Base-by-base conservation (phyloP, 169 alveolate species). In the Plasmodium blacklocki region DNA sequence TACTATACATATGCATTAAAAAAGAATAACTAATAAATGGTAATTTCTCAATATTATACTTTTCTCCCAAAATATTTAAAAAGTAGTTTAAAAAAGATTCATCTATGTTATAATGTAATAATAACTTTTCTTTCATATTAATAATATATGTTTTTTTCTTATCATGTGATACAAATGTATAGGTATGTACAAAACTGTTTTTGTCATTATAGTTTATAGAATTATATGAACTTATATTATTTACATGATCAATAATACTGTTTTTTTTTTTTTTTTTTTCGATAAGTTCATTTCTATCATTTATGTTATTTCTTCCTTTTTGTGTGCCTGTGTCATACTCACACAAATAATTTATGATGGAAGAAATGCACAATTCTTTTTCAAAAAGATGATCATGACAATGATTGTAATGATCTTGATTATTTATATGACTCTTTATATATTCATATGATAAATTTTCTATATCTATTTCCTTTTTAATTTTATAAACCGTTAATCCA, bases 11-110 rank as follows among this genome's bases (percentile, higher is more conserved):
- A 52, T 72, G 92, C 29, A 86, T 14, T 54, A 86, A 7, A 23
- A 39, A 58, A 56, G 76, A 86, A 50, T 60, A 71, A 23, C 56
- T 72, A 47, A 12, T 45, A 86, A 86, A 86, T 71, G 64, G 71
- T 23, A 86, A 71, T 74, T 64, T 71, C 14, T 86, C 71, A 6
- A 64, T 26, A 66, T 86, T 86, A 64, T 86, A 86, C 32, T 86
- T 86, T 59, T 86, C 60, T 23, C 23, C 52, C 7, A 86, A 23
- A 26, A 70, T 86, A n/a, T 58, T 54, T 72, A 86, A 62, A 62
- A 73, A 86, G 43, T 72, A 32, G 58, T 86, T 71, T 86, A 86
- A 62, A 72, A 54, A 86, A 18, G 92, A 86, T 39, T 71, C 80
- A 8, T 71, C 45, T 49, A 60, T 49, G n/a, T 74, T 49, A 54